Conservation (phyloP, 2,329 filamentous ascomycete species). For the Zalaria obscura region DNA sequence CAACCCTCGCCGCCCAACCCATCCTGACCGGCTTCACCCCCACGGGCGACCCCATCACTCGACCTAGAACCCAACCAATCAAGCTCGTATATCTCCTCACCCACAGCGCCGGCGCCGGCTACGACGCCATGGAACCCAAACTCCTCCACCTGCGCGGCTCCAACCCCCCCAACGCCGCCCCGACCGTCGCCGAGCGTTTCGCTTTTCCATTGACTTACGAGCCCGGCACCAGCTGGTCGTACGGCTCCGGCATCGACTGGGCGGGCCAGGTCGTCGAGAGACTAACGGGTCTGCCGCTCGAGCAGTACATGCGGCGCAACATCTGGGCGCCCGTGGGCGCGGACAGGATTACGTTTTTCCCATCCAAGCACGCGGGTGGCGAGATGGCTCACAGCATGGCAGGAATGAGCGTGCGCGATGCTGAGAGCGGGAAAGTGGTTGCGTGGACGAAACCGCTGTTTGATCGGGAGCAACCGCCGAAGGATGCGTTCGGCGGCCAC, state of each 20-base stretch:
- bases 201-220: conserved; percentile 34
- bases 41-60: conserved; percentile 19
- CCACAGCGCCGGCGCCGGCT: conserved; percentile 35
- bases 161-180: conserved; percentile 4
- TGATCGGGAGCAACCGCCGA: not conserved
- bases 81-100: conserved; percentile 38
- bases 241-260: conserved; percentile 38
- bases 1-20: conserved; percentile 33
- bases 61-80: conserved; percentile 24
- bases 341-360: conserved; percentile 17
- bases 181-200: conserved; percentile 28
- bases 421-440: conserved; percentile 8
- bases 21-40: conserved; percentile 35
- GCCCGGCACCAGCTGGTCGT: conserved; percentile 38
- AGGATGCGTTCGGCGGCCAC: conserved; percentile 20
- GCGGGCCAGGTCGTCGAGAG: conserved; percentile 37
- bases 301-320: conserved; percentile 29
- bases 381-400: conserved; percentile 10
- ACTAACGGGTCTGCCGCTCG: conserved; percentile 27
- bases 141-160: conserved; percentile 11
- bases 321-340: conserved; percentile 33
- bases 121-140: conserved; percentile 27
- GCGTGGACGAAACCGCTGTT: conserved; percentile 3
- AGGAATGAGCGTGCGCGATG: conserved; percentile 9
- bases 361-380: not conserved